Percentiles rank a stretch among this genome's conserved stretches.
These are phyloP conservation scores for Colletotrichum godetiae DNA, from an alignment of 2,329 filamentous ascomycete genomes.

Conservation along the genomic window DNA sequence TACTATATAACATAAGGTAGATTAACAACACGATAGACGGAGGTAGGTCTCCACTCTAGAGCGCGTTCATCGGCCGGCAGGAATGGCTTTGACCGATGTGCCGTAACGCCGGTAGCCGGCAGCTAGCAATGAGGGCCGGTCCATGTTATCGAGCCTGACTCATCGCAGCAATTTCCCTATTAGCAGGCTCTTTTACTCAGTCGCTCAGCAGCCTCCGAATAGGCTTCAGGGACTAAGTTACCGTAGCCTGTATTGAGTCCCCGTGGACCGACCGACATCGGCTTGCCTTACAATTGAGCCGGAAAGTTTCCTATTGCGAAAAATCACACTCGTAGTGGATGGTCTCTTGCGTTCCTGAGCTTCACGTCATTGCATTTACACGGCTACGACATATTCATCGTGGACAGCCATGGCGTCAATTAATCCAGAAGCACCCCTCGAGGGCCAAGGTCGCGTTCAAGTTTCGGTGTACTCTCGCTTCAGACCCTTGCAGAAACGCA, in stretches of 20 bases:
- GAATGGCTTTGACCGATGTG: background rate
- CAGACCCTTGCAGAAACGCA: constrained; percentile 15
- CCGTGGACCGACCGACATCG: background rate
- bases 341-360: no score
- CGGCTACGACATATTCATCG: no score
- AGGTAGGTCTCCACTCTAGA: background rate
- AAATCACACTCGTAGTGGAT: no score
- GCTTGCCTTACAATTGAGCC: background rate
- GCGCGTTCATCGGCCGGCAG: background rate
- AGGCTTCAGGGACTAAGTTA: background rate
- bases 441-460: background rate
- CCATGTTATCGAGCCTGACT: background rate
- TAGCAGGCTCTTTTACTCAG: background rate
- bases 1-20: no score
- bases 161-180: background rate
- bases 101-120: background rate
- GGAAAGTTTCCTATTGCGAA: background rate
- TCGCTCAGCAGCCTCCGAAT: background rate
- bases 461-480: constrained; percentile 14
- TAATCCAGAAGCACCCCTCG: background rate
- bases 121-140: background rate
- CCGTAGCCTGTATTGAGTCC: background rate
- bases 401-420: background rate
- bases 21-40: background rate
- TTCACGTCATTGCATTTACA: no score